Base-by-base conservation (phyloP, 352 stramenopile genomes). In the Pythium apleroticum region DNA sequence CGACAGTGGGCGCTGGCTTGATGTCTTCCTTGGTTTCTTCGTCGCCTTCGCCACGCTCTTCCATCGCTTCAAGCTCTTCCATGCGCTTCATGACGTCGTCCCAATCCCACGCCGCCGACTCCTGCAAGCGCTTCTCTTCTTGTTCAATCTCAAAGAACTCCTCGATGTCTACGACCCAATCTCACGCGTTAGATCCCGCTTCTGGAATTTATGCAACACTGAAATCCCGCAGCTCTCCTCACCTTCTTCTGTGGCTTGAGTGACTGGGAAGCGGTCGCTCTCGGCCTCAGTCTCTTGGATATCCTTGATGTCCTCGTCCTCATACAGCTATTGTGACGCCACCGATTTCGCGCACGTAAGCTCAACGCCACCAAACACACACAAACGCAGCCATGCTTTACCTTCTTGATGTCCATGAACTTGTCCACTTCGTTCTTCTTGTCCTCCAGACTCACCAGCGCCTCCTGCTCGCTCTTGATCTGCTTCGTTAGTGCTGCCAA, bases 51-150 rank as follows among this genome's bases (percentile, higher is more conserved):
- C 74, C 74, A 27, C 67, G 66, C 20, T 72, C 72, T 72, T 96
- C 87, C 24, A 72, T 72, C n/a, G 73, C 74, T 65, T 96, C 87
- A 2, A 96, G 71, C 52, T 88, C 84, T 60, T 96, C 85, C 73
- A 96, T 91, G 41, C 85, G 82, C 60, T 86, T 85, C 85, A 96
- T 94, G 65, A 89, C 79, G 1, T 94, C 85, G 54, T 96, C 84
- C 87, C 87, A 96, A 41, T 84, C 77, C 87, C 87, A 96, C 24
- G 65, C 57, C 0, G 78, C 74, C 19, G 84, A 65, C 48, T 90
- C 86, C 41, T 90, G 78, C 35, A 86, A 81, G 7, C 73, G 59
- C 24, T 80, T 78, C 61, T 96, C 85, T 48, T 94, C 79, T 65
- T 91, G 80, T 64, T 96, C 85, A 39, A 96, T 68, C 56, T 94